Percentiles rank a stretch among this genome's conserved stretches.
Conservation (phyloP, 306 rosid species). For the Psophocarpus tetragonolobus region DNA sequence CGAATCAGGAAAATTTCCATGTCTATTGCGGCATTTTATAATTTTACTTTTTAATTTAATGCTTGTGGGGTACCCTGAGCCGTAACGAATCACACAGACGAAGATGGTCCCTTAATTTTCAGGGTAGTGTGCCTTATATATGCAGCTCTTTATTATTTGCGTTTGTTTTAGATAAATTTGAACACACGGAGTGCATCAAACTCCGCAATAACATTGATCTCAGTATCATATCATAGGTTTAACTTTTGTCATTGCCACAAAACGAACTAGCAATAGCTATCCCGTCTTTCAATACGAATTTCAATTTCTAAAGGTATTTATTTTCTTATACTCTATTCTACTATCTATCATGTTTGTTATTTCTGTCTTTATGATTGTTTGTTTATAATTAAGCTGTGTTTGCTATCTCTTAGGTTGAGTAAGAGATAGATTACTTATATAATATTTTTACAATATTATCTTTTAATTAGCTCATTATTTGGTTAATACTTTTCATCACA, state of each 20-base stretch:
- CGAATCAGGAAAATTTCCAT: slow-evolving; percentile 16
- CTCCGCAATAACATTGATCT: background rate
- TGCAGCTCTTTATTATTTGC: background rate
- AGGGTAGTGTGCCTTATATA: slow-evolving; percentile 18
- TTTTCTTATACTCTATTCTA: background rate
- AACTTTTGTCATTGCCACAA: background rate
- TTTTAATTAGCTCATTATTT: too few species aligned
- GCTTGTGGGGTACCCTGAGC: slow-evolving; percentile 38
- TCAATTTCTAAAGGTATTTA: slow-evolving; percentile 40
- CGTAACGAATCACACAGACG: background rate
- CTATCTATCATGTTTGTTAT: background rate
- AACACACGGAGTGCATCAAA: background rate
- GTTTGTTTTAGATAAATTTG: background rate
- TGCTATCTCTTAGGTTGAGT: background rate
- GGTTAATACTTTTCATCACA: background rate
- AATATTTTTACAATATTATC: background rate
- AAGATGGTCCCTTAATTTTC: slow-evolving; percentile 25
- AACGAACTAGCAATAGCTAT: background rate
- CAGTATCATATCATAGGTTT: background rate
- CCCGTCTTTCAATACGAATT: background rate
- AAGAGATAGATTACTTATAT: background rate
- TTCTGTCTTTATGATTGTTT: background rate
- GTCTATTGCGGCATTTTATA: slow-evolving; percentile 27
- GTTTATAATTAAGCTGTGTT: too few species aligned
- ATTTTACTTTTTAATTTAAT: background rate